phyloP scores from a whole-genome alignment of 345 rosid genomes.

The Ailanthus altissimus region DNA sequence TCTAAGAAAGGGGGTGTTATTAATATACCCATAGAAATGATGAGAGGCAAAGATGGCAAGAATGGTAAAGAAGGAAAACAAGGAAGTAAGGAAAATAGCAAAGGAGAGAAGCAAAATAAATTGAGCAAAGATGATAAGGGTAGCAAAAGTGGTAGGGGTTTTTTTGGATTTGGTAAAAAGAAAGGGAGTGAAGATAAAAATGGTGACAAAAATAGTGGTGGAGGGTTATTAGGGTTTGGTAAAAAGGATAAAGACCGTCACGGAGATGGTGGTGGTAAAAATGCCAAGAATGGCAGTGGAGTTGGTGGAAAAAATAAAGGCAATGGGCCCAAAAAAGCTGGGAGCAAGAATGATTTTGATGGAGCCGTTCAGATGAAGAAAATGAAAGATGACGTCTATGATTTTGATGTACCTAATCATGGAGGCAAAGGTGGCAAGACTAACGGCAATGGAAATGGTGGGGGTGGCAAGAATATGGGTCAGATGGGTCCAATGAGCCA shows the following conservation, averaged over 20 bases:
- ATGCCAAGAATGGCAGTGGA: constrained; percentile 33
- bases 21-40: constrained; percentile 61
- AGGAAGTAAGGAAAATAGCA: constrained; percentile 19
- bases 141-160: constrained; percentile 44
- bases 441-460: constrained; percentile 17
- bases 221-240: constrained; percentile 41
- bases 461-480: constrained; percentile 35
- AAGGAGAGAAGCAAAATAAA: constrained; percentile 21
- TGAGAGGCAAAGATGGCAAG: constrained; percentile 37
- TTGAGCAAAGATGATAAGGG: constrained; percentile 42
- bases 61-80: constrained; percentile 37
- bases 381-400: constrained; percentile 45
- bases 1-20: constrained; percentile 47
- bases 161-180: constrained; percentile 46
- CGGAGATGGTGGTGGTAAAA: constrained; percentile 32
- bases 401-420: constrained; percentile 42
- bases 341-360: constrained; percentile 37
- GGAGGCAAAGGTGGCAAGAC: constrained; percentile 37
- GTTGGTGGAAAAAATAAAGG: constrained; percentile 44
- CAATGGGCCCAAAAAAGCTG: constrained; percentile 58
- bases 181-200: constrained; percentile 44
- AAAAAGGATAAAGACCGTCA: constrained; percentile 46
- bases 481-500: constrained; percentile 40
- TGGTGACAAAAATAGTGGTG: constrained; percentile 35
- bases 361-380: constrained; percentile 43